Evolutionary conservation across 768 basidiomycete genomes (phyloP), one percentile per base, ranked within the genome.

Genomic region (Mycena belliarum): DNA sequence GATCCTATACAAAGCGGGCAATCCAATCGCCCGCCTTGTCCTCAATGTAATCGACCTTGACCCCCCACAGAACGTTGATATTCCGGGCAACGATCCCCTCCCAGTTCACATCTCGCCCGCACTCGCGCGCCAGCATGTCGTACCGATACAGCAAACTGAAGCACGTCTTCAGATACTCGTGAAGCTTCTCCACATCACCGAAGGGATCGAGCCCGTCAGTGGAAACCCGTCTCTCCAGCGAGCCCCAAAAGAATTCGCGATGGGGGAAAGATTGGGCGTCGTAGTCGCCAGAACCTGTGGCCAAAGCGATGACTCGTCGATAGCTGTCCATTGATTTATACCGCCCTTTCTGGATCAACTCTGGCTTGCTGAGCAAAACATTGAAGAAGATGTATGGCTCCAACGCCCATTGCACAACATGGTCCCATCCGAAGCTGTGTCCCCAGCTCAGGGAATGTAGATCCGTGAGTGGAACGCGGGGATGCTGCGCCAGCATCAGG

Each of bases 141-240:
- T 75, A 78, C 18, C 65, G 65, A 59, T 76, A 79, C 38, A 78
- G 50, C 8, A 77, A 29, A 6, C 60, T 63, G 58, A 78, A 78
- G 14, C 70, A 61, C 15, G 57, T 65, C 60, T 77, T 77, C 33
- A 76, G 29, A 47, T 76, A 77, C 43, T 70, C 66, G 21, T 70
- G 63, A 8, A 76, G 57, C 9, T 61, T 53, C 9, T 51, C 55
- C 12, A 64, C 49, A 52, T 75, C 66, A 1, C 66, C 21, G 64
- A 64, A 20, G 37, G 49, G 21, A 65, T 57, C 52, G 49, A 48
- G 1, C 21, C 32, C 1, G 44, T 41, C 61, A 47, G 35, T 40
- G 16, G 10, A 15, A 9, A 24, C 24, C 20, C 28, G 7, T n/a
- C 49, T 38, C 3, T 61, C 46, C 2, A 55, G 55, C 7, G 58